Evolutionary conservation across 306 rosid species (phyloP), one percentile per base, ranked within the genome.

Genomic region (Sicyos baderoa): DNA sequence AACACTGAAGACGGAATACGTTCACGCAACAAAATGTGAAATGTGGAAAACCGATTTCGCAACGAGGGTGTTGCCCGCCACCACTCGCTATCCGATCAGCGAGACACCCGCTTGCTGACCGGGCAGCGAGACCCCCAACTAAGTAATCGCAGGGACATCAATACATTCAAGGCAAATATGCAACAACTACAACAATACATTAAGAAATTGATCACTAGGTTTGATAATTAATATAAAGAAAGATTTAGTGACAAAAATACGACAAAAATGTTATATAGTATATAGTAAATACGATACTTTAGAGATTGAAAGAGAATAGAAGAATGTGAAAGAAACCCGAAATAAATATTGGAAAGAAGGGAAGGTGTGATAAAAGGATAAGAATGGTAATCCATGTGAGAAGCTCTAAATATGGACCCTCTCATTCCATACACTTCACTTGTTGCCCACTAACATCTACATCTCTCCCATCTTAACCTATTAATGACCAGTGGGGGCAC

Each of bases 381-480:
- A 15, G 55, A 45, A 65, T 44, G 40, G 37, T 65, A 65, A 65
- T 65, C 54, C 70, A 64, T 64, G 70, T 64, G 70, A 44, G 70
- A 19, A 64, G 52, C 11, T 44, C 18, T 42, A 27, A 65, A 21
- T 22, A 50, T 70, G 91, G 88, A 70, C 86, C 88, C 82, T 74
- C 76, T 5, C n/a, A 10, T 63, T 42, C 74, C 78, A 70, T 71
- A 45, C 77, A 45, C 77, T 72, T 82, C 87, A 81, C 86, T 81
- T 83, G 89, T 69, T 78, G 73, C 78, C 83, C 85, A 77, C 87
- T 76, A 81, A 77, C 83, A 68, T 76, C 82, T 70, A 50, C 73
- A 74, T 78, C 84, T 78, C 84, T 77, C 32, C 37, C 27, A 69
- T 45, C 71, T 76, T 79, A 72, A 77, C 79, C 77, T 60, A 83